Conservation (phyloP, 148 eudicot genomes). For the Fallopia convolvulus region DNA sequence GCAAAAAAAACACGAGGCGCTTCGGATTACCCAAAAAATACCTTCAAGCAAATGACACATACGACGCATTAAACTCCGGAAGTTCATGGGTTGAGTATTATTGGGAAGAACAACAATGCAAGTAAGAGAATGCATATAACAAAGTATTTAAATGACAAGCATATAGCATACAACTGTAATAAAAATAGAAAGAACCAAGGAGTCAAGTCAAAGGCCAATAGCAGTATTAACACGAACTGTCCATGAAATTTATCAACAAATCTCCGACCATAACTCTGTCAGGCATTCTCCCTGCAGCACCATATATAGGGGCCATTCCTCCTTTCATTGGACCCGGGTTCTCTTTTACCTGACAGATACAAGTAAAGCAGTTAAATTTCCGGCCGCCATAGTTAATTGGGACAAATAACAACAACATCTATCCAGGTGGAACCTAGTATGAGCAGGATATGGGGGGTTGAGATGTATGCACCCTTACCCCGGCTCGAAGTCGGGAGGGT, state of each 20-base stretch:
- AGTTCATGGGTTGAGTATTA: background rate
- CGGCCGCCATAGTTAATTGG: background rate
- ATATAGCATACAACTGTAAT: background rate
- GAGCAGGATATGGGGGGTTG: too few species aligned
- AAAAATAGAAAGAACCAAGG: background rate
- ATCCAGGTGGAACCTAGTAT: too few species aligned
- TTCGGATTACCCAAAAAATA: too few species aligned
- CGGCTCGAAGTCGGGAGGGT: too few species aligned
- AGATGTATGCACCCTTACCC: too few species aligned
- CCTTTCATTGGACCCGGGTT: constrained; percentile 91
- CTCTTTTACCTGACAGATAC: constrained; percentile 49
- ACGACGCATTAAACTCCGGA: background rate
- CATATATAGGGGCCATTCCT: constrained; percentile 95
- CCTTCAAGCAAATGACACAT: background rate
- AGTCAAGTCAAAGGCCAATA: background rate
- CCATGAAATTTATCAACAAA: constrained; percentile 86
- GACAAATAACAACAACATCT: too few species aligned
- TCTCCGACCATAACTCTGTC: constrained; percentile 87
- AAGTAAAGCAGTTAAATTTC: background rate
- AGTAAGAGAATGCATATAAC: background rate
- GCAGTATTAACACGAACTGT: constrained; percentile 41
- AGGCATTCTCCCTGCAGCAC: constrained; percentile 96
- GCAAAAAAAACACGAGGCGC: too few species aligned
- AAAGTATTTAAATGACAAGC: background rate
- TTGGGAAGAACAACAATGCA: too few species aligned